Conservation (phyloP, 352 stramenopile genomes). For the Pythium volutum region DNA sequence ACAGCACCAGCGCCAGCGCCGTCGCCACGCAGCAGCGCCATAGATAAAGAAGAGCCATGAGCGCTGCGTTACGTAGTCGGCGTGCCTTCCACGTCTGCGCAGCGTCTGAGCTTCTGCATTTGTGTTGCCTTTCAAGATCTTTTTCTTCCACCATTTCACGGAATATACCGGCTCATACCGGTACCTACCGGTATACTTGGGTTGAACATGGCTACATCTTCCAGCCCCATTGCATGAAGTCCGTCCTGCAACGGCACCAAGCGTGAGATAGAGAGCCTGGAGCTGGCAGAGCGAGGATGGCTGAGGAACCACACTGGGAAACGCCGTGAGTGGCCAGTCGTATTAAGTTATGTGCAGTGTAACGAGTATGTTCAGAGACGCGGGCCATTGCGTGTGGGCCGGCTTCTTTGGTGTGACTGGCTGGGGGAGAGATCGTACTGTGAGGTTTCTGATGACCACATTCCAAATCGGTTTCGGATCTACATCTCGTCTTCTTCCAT, state of each 20-base stretch:
- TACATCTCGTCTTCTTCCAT: constrained; percentile 86
- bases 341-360: constrained; percentile 4
- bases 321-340: background rate
- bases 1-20: background rate
- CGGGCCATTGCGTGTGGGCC: too few species aligned
- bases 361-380: background rate
- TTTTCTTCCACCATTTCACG: background rate
- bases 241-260: too few species aligned
- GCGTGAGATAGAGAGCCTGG: too few species aligned
- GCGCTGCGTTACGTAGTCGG: background rate
- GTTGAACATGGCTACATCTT: background rate
- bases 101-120: background rate
- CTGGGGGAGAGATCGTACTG: background rate
- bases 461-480: too few species aligned
- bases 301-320: too few species aligned
- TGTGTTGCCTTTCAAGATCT: constrained; percentile 13
- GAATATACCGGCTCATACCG: background rate
- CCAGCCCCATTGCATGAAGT: too few species aligned
- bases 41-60: background rate
- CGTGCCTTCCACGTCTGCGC: background rate
- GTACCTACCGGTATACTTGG: background rate
- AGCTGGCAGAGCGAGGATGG: too few species aligned
- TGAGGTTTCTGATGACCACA: background rate
- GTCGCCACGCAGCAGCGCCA: background rate
- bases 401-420: too few species aligned